Evolutionary conservation across 2,329 filamentous ascomycete genomes (phyloP), one percentile per base, ranked within the genome.

Genomic region (Drechslera avenae): DNA sequence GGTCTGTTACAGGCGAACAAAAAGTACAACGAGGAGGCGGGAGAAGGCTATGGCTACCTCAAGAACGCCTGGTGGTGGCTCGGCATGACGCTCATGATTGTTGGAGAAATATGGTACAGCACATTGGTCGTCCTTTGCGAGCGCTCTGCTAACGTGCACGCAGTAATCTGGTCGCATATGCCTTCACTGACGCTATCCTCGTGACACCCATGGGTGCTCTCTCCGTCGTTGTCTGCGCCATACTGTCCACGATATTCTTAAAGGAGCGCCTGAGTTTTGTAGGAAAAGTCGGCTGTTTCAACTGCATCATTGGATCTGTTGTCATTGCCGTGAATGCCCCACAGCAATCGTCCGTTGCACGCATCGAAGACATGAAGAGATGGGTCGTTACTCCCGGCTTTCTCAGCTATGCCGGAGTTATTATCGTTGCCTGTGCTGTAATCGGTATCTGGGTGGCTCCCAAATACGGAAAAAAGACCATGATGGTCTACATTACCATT

Each of bases 401-500:
- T 67, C 78, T 97, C 57, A 83, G 81, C 36, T 99, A 94, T 71
- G 84, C 90, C 0, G 93, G 92, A 28, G 81, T 97, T 39, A 83
- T 97, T 57, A 83, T 97, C 30, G 68, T 94, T 18, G 90, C 86
- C 0, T 88, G 86, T 51, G 64, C 78, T 9, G 83, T 91, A 55
- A 84, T 89, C 30, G 91, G 91, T 1, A 75, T 94, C 39, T 97
- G 87, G 82, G 86, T 84, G 34, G 94, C 85, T 0, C 94, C 94
- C 13, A 83, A 88, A 65, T 99, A 93, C 71, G 94, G 92, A 40
- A 97, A 96, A 78, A 93, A 91, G 81, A 93, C 89, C 68, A 97
- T 99, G 94, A 82, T 99, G 73, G 91, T 97, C 28, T 97, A 99
- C 75, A 85, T 99, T 62, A 92, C 88, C 63, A 93, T 99, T 63